These are phyloP conservation scores for Kazachstania africana DNA, from an alignment of 805 yeast genomes.

Conservation along the genomic window DNA sequence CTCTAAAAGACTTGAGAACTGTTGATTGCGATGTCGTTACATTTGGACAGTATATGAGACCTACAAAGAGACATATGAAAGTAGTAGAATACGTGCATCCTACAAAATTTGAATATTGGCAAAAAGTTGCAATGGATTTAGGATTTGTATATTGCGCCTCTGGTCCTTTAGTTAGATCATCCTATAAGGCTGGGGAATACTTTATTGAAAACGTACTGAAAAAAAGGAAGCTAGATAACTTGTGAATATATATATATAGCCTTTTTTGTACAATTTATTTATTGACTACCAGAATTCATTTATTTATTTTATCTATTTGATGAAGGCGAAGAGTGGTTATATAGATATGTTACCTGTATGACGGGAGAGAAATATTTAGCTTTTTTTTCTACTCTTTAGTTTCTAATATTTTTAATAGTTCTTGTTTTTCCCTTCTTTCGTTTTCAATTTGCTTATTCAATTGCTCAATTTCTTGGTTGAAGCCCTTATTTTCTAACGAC, in stretches of 20 bases:
- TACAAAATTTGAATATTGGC: constrained; percentile 91
- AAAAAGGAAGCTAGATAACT: constrained; percentile 36
- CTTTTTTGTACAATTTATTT: too few species aligned
- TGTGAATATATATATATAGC: too few species aligned
- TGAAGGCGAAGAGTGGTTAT: too few species aligned
- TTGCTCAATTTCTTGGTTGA: constrained; percentile 42
- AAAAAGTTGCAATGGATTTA: constrained; percentile 67
- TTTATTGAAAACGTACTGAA: constrained; percentile 87
- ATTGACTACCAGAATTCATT: too few species aligned
- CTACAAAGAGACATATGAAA: constrained; percentile 96
- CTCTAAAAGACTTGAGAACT: constrained; percentile 64
- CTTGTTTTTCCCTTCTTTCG: constrained; percentile 48
- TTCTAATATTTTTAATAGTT: constrained; percentile 42
- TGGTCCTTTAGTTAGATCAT: constrained; percentile 93
- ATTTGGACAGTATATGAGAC: constrained; percentile 98
- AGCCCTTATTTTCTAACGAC: constrained; percentile 32
- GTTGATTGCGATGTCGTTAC: constrained; percentile 88
- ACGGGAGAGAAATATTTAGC: not conserved
- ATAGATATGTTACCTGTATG: too few species aligned
- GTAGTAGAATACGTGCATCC: constrained; percentile 93
- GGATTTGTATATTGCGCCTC: constrained; percentile 95
- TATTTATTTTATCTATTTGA: too few species aligned
- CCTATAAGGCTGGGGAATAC: constrained; percentile 97
- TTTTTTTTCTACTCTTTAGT: constrained; percentile 1
- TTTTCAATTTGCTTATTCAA: constrained; percentile 35